These are phyloP conservation scores for Neofusicoccum sp. DNA, from an alignment of 2,329 filamentous ascomycete species.

Conservation along the genomic window DNA sequence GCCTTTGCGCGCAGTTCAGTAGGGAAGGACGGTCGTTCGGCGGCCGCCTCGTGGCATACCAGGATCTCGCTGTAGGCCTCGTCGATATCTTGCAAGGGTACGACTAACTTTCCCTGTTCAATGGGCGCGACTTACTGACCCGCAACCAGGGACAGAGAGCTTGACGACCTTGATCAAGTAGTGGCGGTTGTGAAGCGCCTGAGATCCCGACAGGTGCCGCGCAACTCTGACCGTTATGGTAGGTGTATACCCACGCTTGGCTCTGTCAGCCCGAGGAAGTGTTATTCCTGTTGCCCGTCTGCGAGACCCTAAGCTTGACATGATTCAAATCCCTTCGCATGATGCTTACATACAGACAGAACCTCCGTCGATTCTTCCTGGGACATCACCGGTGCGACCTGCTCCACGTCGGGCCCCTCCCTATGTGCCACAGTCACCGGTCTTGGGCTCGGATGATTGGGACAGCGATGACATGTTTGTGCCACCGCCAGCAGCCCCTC, in stretches of 20 bases:
- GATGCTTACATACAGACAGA: not conserved
- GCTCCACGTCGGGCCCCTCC: not conserved
- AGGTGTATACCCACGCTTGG: not conserved
- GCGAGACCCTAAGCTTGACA: not conserved
- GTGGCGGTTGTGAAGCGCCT: not conserved
- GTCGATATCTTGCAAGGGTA: conserved; percentile 14
- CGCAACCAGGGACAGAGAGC: not conserved
- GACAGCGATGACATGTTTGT: conserved; percentile 5
- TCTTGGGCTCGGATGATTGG: conserved; percentile 13
- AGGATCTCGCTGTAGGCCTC: conserved; percentile 10
- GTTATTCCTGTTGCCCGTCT: not conserved
- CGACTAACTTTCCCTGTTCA: not conserved
- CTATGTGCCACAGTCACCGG: not conserved
- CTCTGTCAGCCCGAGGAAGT: not conserved
- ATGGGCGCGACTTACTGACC: not conserved
- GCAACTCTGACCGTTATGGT: not conserved
- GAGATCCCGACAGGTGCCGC: conserved; percentile 5
- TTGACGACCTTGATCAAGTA: conserved; percentile 7
- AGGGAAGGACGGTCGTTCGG: conserved; percentile 8
- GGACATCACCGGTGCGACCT: not conserved
- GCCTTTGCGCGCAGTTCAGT: not conserved
- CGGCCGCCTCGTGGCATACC: conserved; percentile 15
- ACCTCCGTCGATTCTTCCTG: not conserved
- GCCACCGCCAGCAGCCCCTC: conserved; percentile 21
- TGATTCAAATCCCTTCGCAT: not conserved